Conservation (phyloP, 768 basidiomycete genomes). For the Pleurotus giganteus region DNA sequence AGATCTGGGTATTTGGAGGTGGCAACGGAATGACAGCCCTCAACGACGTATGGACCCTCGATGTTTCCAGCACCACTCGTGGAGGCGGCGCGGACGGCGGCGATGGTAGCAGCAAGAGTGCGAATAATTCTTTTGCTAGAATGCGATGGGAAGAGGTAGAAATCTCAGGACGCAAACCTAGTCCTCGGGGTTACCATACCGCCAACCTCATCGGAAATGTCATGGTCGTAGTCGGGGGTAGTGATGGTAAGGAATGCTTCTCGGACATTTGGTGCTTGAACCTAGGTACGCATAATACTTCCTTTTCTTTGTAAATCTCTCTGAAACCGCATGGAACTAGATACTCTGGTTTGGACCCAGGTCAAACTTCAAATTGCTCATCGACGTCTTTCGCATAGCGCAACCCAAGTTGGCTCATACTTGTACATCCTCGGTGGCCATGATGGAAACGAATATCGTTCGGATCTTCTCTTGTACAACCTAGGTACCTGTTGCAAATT, state of each 20-base stretch:
- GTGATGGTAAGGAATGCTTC: conserved; percentile 87
- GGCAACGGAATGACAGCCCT: conserved; percentile 90
- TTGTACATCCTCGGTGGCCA: conserved; percentile 90
- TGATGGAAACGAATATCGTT: conserved; percentile 71
- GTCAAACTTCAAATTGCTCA: conserved; percentile 37
- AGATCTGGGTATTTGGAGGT: conserved; percentile 89
- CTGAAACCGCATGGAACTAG: conserved; percentile 21
- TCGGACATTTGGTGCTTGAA: conserved; percentile 86
- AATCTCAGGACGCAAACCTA: conserved; percentile 55
- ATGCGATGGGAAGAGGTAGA: conserved; percentile 61
- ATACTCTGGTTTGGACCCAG: conserved; percentile 43
- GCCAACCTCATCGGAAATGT: conserved; percentile 82
- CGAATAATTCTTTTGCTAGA: conserved; percentile 17
- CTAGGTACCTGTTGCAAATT: conserved; percentile 52
- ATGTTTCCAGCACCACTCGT: conserved; percentile 44
- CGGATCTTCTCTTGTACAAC: conserved; percentile 81
- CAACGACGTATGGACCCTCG: conserved; percentile 88
- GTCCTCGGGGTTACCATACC: conserved; percentile 84
- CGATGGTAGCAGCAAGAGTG: conserved; percentile 9
- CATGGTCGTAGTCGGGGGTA: conserved; percentile 90
- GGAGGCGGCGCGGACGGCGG: conserved; percentile 16
- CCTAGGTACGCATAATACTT: conserved; percentile 81
- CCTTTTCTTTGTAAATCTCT: conserved; percentile 16
- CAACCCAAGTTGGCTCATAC: conserved; percentile 90
- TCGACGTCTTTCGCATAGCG: conserved; percentile 73